Conservation (phyloP, 305 asterid genomes). For the Ajuga reptans region DNA sequence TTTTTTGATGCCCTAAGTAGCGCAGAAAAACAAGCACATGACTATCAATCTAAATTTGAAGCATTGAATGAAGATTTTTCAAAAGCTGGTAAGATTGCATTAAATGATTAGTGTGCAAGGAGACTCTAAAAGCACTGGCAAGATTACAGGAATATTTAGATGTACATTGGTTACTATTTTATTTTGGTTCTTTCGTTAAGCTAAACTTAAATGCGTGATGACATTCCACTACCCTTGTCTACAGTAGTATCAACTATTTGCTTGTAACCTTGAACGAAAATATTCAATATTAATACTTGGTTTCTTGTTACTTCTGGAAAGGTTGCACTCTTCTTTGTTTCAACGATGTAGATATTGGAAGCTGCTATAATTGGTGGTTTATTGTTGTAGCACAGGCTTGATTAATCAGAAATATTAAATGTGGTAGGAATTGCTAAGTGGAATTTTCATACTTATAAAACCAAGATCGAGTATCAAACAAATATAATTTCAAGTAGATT, state of each 20-base stretch:
- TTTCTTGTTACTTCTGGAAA: background rate
- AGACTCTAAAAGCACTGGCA: background rate
- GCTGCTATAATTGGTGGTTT: background rate
- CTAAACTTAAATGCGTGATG: background rate
- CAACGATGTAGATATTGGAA: background rate
- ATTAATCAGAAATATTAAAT: background rate
- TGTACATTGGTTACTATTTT: background rate
- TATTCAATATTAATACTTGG: background rate
- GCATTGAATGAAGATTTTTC: constrained; percentile 46
- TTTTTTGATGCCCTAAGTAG: constrained; percentile 85
- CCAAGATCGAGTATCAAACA: background rate
- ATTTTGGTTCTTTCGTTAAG: background rate
- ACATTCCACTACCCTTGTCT: background rate
- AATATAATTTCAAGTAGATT: background rate
- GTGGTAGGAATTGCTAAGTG: background rate
- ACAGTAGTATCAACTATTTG: background rate
- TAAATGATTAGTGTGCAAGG: constrained; percentile 5
- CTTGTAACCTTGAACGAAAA: background rate
- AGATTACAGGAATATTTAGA: background rate
- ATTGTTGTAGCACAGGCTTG: background rate
- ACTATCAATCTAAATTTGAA: constrained; percentile 58
- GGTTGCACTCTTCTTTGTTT: background rate
- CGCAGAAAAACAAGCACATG: constrained; percentile 81
- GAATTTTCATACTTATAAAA: background rate
- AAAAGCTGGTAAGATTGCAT: constrained; percentile 51